Conservation (phyloP, 768 basidiomycete genomes). For the Leccinum disarticulatum region DNA sequence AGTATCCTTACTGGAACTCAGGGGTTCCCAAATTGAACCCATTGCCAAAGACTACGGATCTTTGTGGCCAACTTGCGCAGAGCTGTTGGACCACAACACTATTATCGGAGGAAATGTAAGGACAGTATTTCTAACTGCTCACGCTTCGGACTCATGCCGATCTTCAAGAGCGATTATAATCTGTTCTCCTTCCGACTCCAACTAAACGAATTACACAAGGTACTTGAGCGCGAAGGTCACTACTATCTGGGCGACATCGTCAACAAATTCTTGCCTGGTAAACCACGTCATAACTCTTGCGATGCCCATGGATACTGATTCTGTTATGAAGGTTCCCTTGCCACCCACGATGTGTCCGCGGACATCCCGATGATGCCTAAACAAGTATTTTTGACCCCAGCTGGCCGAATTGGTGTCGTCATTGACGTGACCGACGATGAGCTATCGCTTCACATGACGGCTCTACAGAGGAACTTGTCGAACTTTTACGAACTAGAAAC, state of each 20-base stretch:
- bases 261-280: conserved; percentile 72
- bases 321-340: conserved; percentile 50
- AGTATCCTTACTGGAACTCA: conserved; percentile 63
- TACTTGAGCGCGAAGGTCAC: conserved; percentile 63
- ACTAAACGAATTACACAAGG: conserved; percentile 39
- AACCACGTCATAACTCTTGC: neutral
- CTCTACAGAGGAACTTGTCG: conserved; percentile 74
- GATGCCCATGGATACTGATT: neutral
- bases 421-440: conserved; percentile 56
- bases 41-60: conserved; percentile 76
- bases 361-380: conserved; percentile 49
- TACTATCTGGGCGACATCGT: conserved; percentile 79
- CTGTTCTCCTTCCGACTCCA: conserved; percentile 61
- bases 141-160: conserved; percentile 8
- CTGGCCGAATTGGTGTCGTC: conserved; percentile 77
- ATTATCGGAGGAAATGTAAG: conserved; percentile 79
- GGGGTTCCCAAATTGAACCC: conserved; percentile 43
- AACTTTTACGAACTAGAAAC: conserved; percentile 51
- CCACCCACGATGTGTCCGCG: conserved; percentile 42
- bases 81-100: conserved; percentile 50
- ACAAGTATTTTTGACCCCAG: conserved; percentile 73
- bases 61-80: conserved; percentile 69
- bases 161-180: conserved; percentile 61
- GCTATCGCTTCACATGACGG: conserved; percentile 56
- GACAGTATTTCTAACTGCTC: conserved; percentile 9